Base-by-base conservation (phyloP, 805 yeast species). In the Groenewaldozyma tartarivorans region DNA sequence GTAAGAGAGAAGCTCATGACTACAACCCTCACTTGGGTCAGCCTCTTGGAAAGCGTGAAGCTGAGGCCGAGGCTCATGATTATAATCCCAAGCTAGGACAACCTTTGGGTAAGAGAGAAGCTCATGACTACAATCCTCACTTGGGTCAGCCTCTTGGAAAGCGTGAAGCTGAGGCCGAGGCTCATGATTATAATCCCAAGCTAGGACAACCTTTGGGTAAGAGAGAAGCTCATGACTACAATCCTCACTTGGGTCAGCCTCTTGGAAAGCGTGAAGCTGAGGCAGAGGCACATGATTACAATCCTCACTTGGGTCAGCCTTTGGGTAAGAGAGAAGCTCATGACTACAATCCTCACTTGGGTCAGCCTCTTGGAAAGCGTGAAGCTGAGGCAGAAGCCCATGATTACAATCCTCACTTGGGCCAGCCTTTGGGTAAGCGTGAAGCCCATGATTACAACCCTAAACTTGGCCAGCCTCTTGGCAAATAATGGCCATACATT, bases 81-180 rank as follows among this genome's bases (percentile, higher is more conserved):
- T 13, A 13, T 3, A 27, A 31, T 9, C 35, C 30, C 5, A 11
- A 7, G 13, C 18, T 33, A 19, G 41, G 41, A 7, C 24, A 38
- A 35, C 40, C 40, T 18, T 7, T 36, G 15, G 13, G 9, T 6
- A 24, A 24, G 19, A 22, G 39, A 15, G 37, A 24, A n/a, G 40
- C 40, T 18, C 41, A 41, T 20, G 38, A 26, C 17, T 30, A 9
- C 15, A 27, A 37, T 9, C 22, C 34, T 16, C 5, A 17, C 15
- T 17, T 29, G 7, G 43, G 43, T 13, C 33, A 40, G 35, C 43
- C 43, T 9, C 16, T 40, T 24, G 27, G 20, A 20, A 22, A 26
- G 18, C 35, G 43, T n/a, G 42, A 37, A 18, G 43, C 40, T n/a
- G 43, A 40, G 20, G 39, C 40, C 26, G 42, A 40, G 9, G 38